Base-by-base conservation (phyloP, 305 asterid species). In the Plantago lanceolata region DNA sequence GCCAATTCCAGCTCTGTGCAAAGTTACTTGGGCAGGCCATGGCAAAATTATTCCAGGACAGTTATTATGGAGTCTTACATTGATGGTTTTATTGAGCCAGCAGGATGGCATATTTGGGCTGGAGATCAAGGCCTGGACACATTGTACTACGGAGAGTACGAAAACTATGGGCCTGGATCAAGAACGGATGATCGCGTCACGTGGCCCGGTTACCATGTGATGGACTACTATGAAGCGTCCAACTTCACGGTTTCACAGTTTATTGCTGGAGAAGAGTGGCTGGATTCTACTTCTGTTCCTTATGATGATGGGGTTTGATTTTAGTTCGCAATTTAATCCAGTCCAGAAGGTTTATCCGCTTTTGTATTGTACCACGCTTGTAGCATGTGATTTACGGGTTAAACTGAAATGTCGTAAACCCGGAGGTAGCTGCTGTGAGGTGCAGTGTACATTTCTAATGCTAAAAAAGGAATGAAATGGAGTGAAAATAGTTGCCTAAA, bases 11-110 rank as follows among this genome's bases (percentile, higher is more conserved):
- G 59, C 24, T 43, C 1, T 0, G 81, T 89, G 37, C 71, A 51
- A 76, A 87, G 86, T 58, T 92, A 78, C 57, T 65, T 92, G 4
- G 98, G 98, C 26, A 64, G 98, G 72, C 98, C 98, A 0, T 89
- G 98, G 98, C 75, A 62, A 47, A 69, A 64, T 16, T 87, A 84
- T 57, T 85, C 95, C 2, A 77, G 79, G 57, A 80, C 98, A 0
- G 97, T 92, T 6, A 18, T 64, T 1, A 47, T 92, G 57, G 85
- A 85, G 63, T 84, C 96, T 0, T 89, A 84, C 26, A 76, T 92
- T 0, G 95, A 80, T 19, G 82, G 53, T 13, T 81, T 79, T 64
- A 80, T 92, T 13, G 66, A 64, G 3, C 81, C 87, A 0, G 61
- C 48, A 43, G 98, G 98, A 33, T 92, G 98, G 98, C 72, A 43